Conservation (phyloP, 2,329 filamentous ascomycete species). For the Fusarium sp. region DNA sequence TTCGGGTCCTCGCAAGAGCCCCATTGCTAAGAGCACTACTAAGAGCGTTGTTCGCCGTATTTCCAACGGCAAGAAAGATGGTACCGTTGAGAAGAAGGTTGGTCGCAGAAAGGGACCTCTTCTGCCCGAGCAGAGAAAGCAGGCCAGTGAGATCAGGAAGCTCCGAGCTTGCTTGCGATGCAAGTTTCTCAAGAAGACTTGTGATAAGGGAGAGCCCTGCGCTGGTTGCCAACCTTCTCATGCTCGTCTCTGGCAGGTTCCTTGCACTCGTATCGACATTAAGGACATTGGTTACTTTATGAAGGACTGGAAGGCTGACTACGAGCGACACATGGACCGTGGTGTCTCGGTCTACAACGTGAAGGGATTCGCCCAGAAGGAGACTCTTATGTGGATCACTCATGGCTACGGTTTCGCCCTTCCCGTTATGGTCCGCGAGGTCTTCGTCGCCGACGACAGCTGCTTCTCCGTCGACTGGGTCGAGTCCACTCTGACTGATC, state of each 20-base stretch:
- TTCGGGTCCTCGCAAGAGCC: slow-evolving; percentile 78
- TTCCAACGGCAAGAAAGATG: slow-evolving; percentile 82
- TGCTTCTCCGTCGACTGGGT: slow-evolving; percentile 96
- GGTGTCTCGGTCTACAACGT: slow-evolving; percentile 95
- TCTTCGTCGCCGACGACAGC: slow-evolving; percentile 90
- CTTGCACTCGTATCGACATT: slow-evolving; percentile 97
- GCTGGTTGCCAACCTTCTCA: slow-evolving; percentile 95
- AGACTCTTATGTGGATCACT: slow-evolving; percentile 86
- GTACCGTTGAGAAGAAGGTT: slow-evolving; percentile 86
- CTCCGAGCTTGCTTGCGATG: slow-evolving; percentile 92
- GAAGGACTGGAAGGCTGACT: slow-evolving; percentile 99
- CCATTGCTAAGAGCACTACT: slow-evolving; percentile 76
- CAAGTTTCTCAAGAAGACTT: slow-evolving; percentile 99
- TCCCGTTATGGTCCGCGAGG: slow-evolving; percentile 92
- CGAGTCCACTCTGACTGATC: slow-evolving; percentile 75
- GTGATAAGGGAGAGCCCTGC: slow-evolving; percentile 96
- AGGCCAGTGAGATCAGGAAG: slow-evolving; percentile 96
- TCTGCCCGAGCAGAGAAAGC: slow-evolving; percentile 92
- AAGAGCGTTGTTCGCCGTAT: slow-evolving; percentile 87
- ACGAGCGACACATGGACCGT: slow-evolving; percentile 87
- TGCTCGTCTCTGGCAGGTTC: slow-evolving; percentile 95
- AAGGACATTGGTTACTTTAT: slow-evolving; percentile 99
- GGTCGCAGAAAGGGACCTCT: slow-evolving; percentile 90
- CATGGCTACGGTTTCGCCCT: slow-evolving; percentile 95
- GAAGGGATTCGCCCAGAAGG: slow-evolving; percentile 80